Evolutionary conservation across 1,284 basidiomycete species (phyloP).

Genomic region (Heliocybe sulcata): DNA sequence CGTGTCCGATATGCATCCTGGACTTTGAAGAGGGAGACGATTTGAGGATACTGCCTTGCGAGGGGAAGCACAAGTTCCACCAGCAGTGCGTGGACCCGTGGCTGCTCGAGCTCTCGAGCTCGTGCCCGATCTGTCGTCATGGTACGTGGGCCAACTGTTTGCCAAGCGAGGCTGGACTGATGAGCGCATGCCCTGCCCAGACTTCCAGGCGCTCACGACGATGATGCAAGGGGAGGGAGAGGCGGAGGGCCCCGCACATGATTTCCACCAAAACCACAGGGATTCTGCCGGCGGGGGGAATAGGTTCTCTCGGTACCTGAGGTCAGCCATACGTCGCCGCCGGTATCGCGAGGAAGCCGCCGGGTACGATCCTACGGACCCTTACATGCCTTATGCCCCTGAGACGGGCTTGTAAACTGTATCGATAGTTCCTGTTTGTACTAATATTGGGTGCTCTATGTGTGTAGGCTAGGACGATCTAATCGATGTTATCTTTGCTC

Average conservation of each 20-base stretch:
- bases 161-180: conserved; percentile 4
- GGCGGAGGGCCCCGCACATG: conserved; percentile 8
- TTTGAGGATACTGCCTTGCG: conserved; percentile 82
- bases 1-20: conserved; percentile 89
- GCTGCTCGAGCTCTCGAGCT: conserved; percentile 84
- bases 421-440: not conserved
- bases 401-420: not conserved
- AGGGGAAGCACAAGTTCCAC: conserved; percentile 85
- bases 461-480: not conserved
- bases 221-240: conserved; percentile 31
- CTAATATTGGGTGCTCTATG: not conserved
- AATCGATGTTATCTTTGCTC: not conserved
- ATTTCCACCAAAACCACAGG: conserved; percentile 1
- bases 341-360: not conserved
- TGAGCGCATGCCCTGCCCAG: conserved; percentile 16
- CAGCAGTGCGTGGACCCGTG: conserved; percentile 79
- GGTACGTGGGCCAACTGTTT: conserved; percentile 36
- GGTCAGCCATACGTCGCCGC: conserved; percentile 2
- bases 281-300: not conserved
- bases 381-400: not conserved
- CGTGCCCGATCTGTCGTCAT: conserved; percentile 87
- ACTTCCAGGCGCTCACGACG: conserved; percentile 42
- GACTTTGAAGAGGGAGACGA: conserved; percentile 93
- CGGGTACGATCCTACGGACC: conserved; percentile 1
- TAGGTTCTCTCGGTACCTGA: conserved; percentile 8